Evolutionary conservation across 129 eudicot genomes (phyloP), one percentile per base, ranked within the genome.

Genomic region (Centrapalus pauciflorus): DNA sequence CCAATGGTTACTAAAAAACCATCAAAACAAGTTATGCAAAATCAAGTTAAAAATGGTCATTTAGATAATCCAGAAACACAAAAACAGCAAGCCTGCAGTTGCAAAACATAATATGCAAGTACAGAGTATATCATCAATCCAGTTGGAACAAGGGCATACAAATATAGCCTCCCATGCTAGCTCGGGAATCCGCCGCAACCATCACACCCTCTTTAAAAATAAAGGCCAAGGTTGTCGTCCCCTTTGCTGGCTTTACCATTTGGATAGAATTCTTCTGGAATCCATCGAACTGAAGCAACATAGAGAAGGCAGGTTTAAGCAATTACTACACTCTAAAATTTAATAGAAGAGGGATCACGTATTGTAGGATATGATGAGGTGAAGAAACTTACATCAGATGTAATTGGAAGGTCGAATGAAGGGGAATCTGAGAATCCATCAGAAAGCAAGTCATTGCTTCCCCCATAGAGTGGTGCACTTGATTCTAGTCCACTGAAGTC

Each of bases 161-260:
- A 55, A 91, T 87, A 69, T 91, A 87, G 60, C 97, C 97, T 70
- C 96, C 97, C 97, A 90, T 87, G 96, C 96, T 92, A 48, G 98
- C 98, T 65, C 91, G 91, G 11, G 95, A 88, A 74, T 92, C 98
- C 41, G 96, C 98, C 14, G 89, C 98, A 43, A 92, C 96, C 80
- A 87, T 88, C 46, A 92, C 98, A 57, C 98, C 96, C 2, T 79
- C 91, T 76, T 92, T 85, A 63, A 92, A 88, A 32, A 89, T 93
- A 55, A 93, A 93, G 62, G 98, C 95, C 73, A 93, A 78, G 11
- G 95, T 93, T 13, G 98, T 93, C 1, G 98, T 92, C 34, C 98
- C 95, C 84, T 78, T 83, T 17, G 92, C 96, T 9, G 92, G 98
- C 61, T 93, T 84, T 79, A 88, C 95, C 98, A 93, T 93, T 59